A percentile compares a stretch with the other conserved stretches of the same genome.
Evolutionary conservation across 805 yeast genomes (phyloP).

Genomic region (Wilhelminamyces savonicus): DNA sequence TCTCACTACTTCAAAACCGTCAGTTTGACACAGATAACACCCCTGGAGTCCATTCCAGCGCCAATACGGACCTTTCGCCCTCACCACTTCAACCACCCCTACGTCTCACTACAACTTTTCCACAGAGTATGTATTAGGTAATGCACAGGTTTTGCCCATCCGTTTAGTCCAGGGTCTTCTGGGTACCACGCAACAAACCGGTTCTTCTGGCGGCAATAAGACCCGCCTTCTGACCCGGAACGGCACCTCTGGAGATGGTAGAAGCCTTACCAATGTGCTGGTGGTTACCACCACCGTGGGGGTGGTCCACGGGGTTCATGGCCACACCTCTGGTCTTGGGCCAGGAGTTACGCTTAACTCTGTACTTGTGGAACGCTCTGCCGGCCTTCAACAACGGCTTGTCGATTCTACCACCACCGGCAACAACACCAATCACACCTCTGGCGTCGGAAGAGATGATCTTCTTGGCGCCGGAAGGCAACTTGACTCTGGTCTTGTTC

Average conservation of each 20-base stretch:
- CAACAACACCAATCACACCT: constrained; percentile 5
- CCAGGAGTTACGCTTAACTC: constrained; percentile 5
- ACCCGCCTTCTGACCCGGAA: constrained; percentile 36
- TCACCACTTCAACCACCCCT: too few species aligned
- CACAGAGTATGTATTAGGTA: too few species aligned
- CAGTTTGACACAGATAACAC: too few species aligned
- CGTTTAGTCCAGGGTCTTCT: constrained; percentile 30
- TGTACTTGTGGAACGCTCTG: constrained; percentile 6
- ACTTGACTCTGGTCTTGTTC: constrained; percentile 6
- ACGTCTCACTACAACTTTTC: too few species aligned
- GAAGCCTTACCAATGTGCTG: constrained; percentile 34
- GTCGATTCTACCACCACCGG: constrained; percentile 6
- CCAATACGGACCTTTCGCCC: too few species aligned
- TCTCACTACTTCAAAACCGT: too few species aligned
- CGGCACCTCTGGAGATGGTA: constrained; percentile 35
- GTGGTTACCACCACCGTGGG: constrained; percentile 19
- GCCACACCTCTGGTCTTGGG: constrained; percentile 5
- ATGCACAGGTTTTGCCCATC: too few species aligned
- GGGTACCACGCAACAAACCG: constrained; percentile 34
- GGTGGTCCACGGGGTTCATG: constrained; percentile 6
- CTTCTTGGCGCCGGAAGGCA: constrained; percentile 7
- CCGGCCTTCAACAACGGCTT: constrained; percentile 7
- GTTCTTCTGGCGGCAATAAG: constrained; percentile 35
- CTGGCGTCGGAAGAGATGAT: constrained; percentile 3
- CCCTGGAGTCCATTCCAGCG: too few species aligned